Base-by-base conservation (phyloP, 2,329 filamentous ascomycete species). In the Colletotrichum sansevieriae region DNA sequence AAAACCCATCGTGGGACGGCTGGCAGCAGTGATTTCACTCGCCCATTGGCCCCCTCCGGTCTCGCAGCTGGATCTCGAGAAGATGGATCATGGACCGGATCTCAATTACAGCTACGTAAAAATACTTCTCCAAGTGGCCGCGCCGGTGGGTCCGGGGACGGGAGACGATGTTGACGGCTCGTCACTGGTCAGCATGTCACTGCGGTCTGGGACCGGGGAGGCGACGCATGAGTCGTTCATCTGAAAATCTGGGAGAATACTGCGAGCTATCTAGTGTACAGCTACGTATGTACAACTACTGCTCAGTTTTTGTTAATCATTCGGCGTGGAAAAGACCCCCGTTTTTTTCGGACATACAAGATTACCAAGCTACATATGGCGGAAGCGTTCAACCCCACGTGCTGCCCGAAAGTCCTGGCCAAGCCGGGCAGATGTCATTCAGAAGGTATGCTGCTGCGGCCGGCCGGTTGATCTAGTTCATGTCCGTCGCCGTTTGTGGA, bases 31-130 rank as follows among this genome's bases (percentile, higher is more conserved):
- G 33, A 55, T 41, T 43, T 20, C 33, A 3, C 25, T 13, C 20
- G 12, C 7, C 18, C 37, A 22, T 51, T 22, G 4, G 39, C 4
- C 22, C 41, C 12, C 65, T 68, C 65, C 55, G 62, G 55, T 60
- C 15, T 68, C 62, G 65, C 65, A 60, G 49, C 18, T 15, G 20
- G 35, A 43, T 15, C 18, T 43, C 33, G 12, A 15, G 1, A 20
- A 29, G 58, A 52, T 46, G 65, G 62, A 59, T 22, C 55, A 18
- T 18, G 18, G 18, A 18, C 18, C 18, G 18, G 55, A 22, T 60
- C 29, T 41, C 9, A 49, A 55, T 68, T 68, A 6, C 35, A 15
- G 62, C 35, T 65, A 65, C 65, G 65, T 68, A 68, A 68, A 51
- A 65, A 49, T 39, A 20, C 33, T 51, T 56, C 20, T 11, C 29